Evolutionary conservation across 805 yeast species (phyloP), one percentile per base, ranked within the genome.

Genomic region (Komagataella ulmi): DNA sequence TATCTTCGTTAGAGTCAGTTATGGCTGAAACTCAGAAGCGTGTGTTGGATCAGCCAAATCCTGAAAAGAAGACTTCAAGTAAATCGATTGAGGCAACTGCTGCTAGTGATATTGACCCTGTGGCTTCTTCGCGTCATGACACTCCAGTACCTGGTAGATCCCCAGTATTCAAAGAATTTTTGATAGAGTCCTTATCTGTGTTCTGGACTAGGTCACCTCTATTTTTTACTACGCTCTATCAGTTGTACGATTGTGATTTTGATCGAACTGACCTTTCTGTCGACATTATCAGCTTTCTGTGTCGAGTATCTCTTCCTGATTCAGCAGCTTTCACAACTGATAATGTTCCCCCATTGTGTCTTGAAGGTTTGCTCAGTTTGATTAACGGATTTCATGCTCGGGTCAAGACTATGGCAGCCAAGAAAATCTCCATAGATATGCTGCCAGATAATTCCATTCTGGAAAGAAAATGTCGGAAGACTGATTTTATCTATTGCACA

Each of bases 311-410:
- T 0, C 75, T 88, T 47, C 95, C 98, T 0, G 96, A 89, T 61
- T 77, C 91, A 8, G 95, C 97, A 0, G 59, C 74, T 7, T 71
- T 76, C 58, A 83, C 95, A 0, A 86, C 96, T 0, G 87, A 85
- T 45, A 83, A 79, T 59, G 95, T 91, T 1, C 98, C 99, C 0
- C 97, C 98, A 0, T 76, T 89, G 6, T 91, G 98, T 59, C 70
- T 93, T 50, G 98, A 93, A 59, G 96, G 97, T 1, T 65, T 93
- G 2, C 70, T 91, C 19, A 75, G 86, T 2, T 80, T 85, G 52
- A 71, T 90, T 46, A 77, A 79, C 53, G 81, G 83, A 14, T 70
- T 87, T 48, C 75, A 77, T 56, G 79, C 75, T 48, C 62, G 83
- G 61, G 61, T 78, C 55, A 69, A 72, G 66, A 47, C 58, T 49